Conservation (phyloP, 225 moss, liverwort and hornwort genomes). For the Takakia lepidozioides region DNA sequence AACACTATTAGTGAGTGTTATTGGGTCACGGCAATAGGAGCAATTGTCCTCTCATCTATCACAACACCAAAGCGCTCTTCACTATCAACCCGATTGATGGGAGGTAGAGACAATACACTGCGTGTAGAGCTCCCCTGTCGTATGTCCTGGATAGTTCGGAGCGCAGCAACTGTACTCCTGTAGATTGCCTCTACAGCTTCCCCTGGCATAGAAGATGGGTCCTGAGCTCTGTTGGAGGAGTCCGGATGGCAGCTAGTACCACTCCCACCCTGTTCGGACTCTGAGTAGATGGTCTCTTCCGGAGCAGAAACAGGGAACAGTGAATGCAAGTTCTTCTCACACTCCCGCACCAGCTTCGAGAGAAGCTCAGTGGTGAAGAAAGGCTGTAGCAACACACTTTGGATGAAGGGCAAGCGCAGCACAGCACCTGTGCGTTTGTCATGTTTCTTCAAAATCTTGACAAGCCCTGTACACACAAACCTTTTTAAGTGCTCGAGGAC, state of each 20-base stretch:
- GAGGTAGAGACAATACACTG: slow-evolving; percentile 7
- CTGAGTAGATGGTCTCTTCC: neutral
- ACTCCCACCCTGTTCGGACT: slow-evolving; percentile 1
- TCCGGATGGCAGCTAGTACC: neutral
- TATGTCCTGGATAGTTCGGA: slow-evolving; percentile 8
- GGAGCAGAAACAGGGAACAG: neutral
- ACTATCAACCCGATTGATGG: neutral
- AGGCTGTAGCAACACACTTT: slow-evolving; percentile 6
- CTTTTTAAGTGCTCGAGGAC: too few species aligned
- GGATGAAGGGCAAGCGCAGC: slow-evolving; percentile 10
- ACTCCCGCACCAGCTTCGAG: slow-evolving; percentile 9
- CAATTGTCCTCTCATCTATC: slow-evolving; percentile 4
- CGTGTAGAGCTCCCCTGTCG: slow-evolving; percentile 10
- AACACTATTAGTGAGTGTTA: too few species aligned
- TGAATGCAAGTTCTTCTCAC: slow-evolving; percentile 7
- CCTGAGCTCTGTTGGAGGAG: neutral
- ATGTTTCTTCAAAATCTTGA: slow-evolving; percentile 17
- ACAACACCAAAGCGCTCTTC: slow-evolving; percentile 6
- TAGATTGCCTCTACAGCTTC: slow-evolving; percentile 8
- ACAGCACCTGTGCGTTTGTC: slow-evolving; percentile 9
- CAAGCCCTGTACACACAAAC: neutral
- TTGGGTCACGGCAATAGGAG: neutral
- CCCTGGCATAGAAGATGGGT: neutral
- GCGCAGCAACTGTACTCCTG: slow-evolving; percentile 1
- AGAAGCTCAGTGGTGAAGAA: slow-evolving; percentile 12